Evolutionary conservation across 1,284 basidiomycete genomes (phyloP).

Genomic region (Ceratobasidium sp.): DNA sequence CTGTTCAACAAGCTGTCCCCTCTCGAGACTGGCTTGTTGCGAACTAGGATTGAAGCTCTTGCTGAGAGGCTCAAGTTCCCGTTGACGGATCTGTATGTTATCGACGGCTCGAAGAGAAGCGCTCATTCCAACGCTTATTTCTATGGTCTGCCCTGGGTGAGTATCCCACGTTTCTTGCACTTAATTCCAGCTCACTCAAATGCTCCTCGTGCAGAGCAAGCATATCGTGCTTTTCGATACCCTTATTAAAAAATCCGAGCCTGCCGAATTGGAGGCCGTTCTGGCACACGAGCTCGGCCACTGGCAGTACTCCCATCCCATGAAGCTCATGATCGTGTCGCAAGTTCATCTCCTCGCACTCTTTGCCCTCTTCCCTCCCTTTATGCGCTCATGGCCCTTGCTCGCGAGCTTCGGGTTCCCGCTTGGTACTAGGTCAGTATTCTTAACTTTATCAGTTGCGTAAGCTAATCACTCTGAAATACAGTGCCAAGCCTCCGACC

Average conservation of each 20-base stretch:
- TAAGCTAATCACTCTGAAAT: background rate
- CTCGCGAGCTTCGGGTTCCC: constrained; percentile 91
- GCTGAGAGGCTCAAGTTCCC: constrained; percentile 91
- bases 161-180: constrained; percentile 51
- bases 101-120: constrained; percentile 95
- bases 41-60: constrained; percentile 79
- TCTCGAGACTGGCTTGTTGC: constrained; percentile 78
- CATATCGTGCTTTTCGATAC: constrained; percentile 99
- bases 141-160: constrained; percentile 92
- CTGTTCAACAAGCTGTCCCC: constrained; percentile 97
- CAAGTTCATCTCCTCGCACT: constrained; percentile 91
- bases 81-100: constrained; percentile 94
- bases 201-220: constrained; percentile 68
- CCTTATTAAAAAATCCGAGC: constrained; percentile 88
- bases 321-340: constrained; percentile 87
- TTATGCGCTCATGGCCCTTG: constrained; percentile 88
- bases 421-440: constrained; percentile 62
- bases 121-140: constrained; percentile 97
- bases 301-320: constrained; percentile 92
- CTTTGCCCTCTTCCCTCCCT: constrained; percentile 90
- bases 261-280: constrained; percentile 93
- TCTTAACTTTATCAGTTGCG: background rate
- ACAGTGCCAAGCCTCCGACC: constrained; percentile 75
- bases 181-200: constrained; percentile 35
- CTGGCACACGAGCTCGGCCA: constrained; percentile 92